Percentiles rank a stretch among this genome's conserved stretches.
Conservation (phyloP, 176 grass and related monocot species). For the Zoysia pacifica region DNA sequence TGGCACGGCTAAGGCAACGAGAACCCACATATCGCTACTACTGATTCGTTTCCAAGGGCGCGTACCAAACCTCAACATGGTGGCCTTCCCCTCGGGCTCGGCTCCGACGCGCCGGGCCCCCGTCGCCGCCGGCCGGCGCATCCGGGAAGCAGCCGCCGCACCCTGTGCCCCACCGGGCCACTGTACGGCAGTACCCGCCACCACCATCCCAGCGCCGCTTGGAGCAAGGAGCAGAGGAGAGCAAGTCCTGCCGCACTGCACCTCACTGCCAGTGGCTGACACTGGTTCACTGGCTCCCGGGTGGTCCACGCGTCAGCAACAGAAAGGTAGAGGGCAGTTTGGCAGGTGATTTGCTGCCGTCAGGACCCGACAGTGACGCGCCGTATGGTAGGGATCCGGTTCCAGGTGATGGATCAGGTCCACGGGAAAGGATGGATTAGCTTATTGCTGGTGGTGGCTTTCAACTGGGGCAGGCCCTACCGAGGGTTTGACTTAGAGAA, state of each 20-base stretch:
- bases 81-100: conserved; percentile 18
- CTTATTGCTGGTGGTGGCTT: too few relatives aligned
- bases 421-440: too few relatives aligned
- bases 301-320: too few relatives aligned
- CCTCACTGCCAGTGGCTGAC: too few relatives aligned
- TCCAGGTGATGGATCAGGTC: too few relatives aligned
- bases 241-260: neutral
- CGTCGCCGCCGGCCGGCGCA: conserved; percentile 1
- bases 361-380: too few relatives aligned
- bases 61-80: conserved; percentile 33
- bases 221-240: neutral
- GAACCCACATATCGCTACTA: neutral
- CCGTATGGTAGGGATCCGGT: too few relatives aligned
- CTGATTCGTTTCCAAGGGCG: neutral
- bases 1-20: neutral
- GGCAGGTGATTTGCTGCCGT: too few relatives aligned
- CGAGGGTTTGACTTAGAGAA: too few relatives aligned
- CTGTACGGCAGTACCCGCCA: conserved; percentile 9
- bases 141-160: neutral
- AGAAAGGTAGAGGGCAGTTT: too few relatives aligned
- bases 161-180: neutral
- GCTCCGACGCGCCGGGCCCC: neutral
- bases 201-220: neutral
- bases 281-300: too few relatives aligned
- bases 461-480: too few relatives aligned